Evolutionary conservation across 2,329 filamentous ascomycete genomes (phyloP).

Genomic region (Curvularia sp.): DNA sequence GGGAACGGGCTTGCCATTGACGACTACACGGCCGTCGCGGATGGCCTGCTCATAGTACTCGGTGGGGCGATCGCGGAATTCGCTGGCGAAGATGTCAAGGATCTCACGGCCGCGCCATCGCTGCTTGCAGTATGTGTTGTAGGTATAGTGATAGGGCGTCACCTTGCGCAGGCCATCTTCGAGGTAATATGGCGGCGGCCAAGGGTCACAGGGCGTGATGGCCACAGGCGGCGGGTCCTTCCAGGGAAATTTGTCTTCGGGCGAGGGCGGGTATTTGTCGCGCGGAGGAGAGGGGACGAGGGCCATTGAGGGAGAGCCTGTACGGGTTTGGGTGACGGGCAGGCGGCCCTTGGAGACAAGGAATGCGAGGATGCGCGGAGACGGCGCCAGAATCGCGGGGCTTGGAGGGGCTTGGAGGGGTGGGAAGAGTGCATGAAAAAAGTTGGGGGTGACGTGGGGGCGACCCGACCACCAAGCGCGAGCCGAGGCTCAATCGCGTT

Average conservation of each 20-base stretch:
- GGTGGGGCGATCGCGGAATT: conserved; percentile 86
- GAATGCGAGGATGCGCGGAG: conserved; percentile 59
- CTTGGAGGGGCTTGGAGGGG: conserved; percentile 16
- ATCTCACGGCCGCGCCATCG: conserved; percentile 84
- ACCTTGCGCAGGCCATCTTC: conserved; percentile 84
- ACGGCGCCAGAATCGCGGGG: conserved; percentile 55
- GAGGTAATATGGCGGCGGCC: conserved; percentile 78
- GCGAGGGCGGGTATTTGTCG: conserved; percentile 40
- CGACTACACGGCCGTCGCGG: conserved; percentile 74
- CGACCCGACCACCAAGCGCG: background rate
- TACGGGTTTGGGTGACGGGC: conserved; percentile 26
- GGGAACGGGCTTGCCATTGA: conserved; percentile 76
- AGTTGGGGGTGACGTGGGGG: conserved; percentile 1
- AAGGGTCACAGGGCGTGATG: conserved; percentile 59
- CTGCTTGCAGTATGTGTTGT: conserved; percentile 94
- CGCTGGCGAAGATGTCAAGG: conserved; percentile 85
- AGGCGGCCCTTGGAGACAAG: conserved; percentile 58
- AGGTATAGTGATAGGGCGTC: conserved; percentile 87
- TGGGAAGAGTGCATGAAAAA: conserved; percentile 9
- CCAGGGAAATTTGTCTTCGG: conserved; percentile 49
- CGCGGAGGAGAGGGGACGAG: conserved; percentile 46
- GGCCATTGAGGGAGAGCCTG: conserved; percentile 52
- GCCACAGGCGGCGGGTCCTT: conserved; percentile 57
- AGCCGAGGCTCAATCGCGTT: conserved; percentile 10
- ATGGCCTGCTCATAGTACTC: conserved; percentile 88